Percentiles rank a stretch among this genome's conserved stretches.
phyloP scores from a whole-genome alignment of 768 basidiomycete genomes.

The Termitomyces sp. region DNA sequence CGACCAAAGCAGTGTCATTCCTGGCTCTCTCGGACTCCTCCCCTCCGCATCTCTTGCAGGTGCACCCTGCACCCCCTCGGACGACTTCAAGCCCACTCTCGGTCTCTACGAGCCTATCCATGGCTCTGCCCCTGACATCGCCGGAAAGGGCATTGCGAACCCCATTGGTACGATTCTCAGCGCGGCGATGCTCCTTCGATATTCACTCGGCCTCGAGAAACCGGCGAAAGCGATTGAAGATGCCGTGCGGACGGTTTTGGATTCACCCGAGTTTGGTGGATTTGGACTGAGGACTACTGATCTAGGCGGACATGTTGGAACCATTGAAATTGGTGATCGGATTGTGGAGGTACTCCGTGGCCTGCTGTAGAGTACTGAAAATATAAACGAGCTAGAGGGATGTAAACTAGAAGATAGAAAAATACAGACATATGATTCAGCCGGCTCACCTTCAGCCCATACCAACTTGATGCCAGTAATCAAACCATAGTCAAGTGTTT shows the following conservation, averaged over 20 bases:
- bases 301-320: constrained; percentile 72
- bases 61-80: constrained; percentile 60
- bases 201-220: constrained; percentile 85
- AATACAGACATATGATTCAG: not conserved
- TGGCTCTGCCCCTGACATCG: constrained; percentile 92
- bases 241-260: constrained; percentile 88
- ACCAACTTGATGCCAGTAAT: not conserved
- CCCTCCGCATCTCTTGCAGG: constrained; percentile 96
- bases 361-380: constrained; percentile 33
- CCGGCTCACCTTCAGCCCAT: too few relatives aligned
- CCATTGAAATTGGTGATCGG: constrained; percentile 78
- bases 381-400: not conserved
- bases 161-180: constrained; percentile 94
- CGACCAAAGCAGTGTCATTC: constrained; percentile 95
- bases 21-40: constrained; percentile 92
- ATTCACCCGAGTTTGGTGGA: constrained; percentile 63
- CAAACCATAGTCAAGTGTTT: too few relatives aligned
- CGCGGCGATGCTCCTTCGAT: constrained; percentile 88
- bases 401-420: constrained; percentile 1
- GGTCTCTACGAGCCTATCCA: constrained; percentile 98
- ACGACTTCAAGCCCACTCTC: constrained; percentile 67
- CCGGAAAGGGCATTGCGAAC: constrained; percentile 91
- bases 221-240: constrained; percentile 82
- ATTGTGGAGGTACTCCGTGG: constrained; percentile 68
- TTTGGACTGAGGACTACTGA: constrained; percentile 80